Evolutionary conservation across 257 asterid species (phyloP), one percentile per base, ranked within the genome.

Genomic region (Primulina eburnea): DNA sequence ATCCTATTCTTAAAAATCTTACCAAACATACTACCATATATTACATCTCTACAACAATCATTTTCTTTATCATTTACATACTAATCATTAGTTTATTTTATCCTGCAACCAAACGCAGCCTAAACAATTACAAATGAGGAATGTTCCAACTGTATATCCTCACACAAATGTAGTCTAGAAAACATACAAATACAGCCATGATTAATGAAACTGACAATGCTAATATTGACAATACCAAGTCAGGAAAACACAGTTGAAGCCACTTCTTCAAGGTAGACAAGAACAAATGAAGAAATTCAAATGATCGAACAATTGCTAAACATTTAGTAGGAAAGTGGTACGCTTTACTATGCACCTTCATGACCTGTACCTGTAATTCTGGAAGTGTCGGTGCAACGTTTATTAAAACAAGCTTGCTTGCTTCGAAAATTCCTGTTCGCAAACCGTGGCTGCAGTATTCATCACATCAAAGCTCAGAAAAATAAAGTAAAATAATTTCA

Each of bases 391-490:
- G 99, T 65, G 99, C 99, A 79, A 91, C 70, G 78, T 85, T 89
- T 70, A 94, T 79, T 85, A 94, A 78, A 69, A 94, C 81, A 77
- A 91, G 92, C 84, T 82, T 94, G 95, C 93, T 89, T 68, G 93
- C 97, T 88, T 94, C 99, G 55, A 88, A 84, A 62, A 94, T 86
- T 81, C 99, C 99, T 35, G 97, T 94, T 77, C 99, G 85, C 76
- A 94, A 82, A 59, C 99, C 99, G 75, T 94, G 99, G 76, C 98
- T 94, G 91, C 74, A 72, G 33, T 20, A 74, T 67, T 60, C 24
- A 59, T 67, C 28, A 50, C 70, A 47, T 67, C 71, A 66, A 67
- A 33, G 65, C 68, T 9, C 33, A 4, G 16, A 56, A 20, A 50
- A 50, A 24, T 38, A 34, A 38, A 73, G 40, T 50, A 64, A 47